Conservation (phyloP, 2,329 filamentous ascomycete species). For the Saccharata proteae region DNA sequence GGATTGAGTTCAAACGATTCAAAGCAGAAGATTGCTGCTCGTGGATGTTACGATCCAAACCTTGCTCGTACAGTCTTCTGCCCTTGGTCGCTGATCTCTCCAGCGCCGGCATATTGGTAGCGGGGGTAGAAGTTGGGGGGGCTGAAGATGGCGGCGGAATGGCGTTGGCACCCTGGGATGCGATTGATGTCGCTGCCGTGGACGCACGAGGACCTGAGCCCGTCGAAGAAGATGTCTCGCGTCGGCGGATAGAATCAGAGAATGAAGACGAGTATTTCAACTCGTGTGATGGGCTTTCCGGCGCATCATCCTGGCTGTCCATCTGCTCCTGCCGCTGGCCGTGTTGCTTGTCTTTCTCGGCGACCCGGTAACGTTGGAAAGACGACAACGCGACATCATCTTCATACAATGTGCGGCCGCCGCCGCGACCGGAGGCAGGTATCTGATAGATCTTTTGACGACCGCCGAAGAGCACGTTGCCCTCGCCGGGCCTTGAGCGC, state of each 20-base stretch:
- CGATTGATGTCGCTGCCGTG: slow-evolving; percentile 77
- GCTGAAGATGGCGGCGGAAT: slow-evolving; percentile 17
- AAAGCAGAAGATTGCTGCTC: slow-evolving; percentile 68
- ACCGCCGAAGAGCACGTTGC: slow-evolving; percentile 88
- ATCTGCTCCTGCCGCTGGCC: slow-evolving; percentile 26
- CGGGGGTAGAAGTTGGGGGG: slow-evolving; percentile 16
- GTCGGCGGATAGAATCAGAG: slow-evolving; percentile 57
- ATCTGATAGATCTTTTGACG: slow-evolving; percentile 93
- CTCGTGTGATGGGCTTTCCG: slow-evolving; percentile 33
- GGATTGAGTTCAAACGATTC: slow-evolving; percentile 68
- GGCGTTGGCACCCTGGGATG: slow-evolving; percentile 49
- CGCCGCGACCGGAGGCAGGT: slow-evolving; percentile 31
- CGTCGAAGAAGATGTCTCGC: slow-evolving; percentile 76
- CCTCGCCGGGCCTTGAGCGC: slow-evolving; percentile 69
- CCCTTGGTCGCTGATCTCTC: slow-evolving; percentile 59
- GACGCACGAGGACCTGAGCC: slow-evolving; percentile 59
- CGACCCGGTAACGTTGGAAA: slow-evolving; percentile 57
- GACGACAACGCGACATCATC: slow-evolving; percentile 73
- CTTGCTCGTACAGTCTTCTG: slow-evolving; percentile 71
- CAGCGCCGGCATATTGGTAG: slow-evolving; percentile 17
- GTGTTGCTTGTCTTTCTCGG: slow-evolving; percentile 43
- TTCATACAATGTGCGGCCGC: slow-evolving; percentile 66
- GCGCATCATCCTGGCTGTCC: slow-evolving; percentile 31
- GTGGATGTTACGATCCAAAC: slow-evolving; percentile 64
- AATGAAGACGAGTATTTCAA: slow-evolving; percentile 40